These are phyloP conservation scores for Codiaeum variegatum DNA, from an alignment of 441 rosid species.

Conservation along the genomic window DNA sequence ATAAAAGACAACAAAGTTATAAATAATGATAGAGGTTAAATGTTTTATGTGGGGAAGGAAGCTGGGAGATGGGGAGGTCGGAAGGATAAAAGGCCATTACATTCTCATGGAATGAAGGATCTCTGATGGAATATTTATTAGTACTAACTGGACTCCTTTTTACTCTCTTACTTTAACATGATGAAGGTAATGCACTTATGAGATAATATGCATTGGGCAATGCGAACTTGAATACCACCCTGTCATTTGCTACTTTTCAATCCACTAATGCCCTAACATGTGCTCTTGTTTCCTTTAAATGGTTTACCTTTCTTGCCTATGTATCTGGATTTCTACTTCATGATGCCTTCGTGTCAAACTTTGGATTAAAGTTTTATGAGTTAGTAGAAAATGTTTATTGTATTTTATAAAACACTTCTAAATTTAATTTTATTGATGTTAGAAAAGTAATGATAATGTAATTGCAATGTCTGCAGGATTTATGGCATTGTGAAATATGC, in stretches of 20 bases:
- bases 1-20: neutral
- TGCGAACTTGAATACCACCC: neutral
- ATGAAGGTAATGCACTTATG: neutral
- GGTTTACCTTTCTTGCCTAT: neutral
- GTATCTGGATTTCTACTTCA: neutral
- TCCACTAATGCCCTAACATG: neutral
- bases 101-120: neutral
- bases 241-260: neutral
- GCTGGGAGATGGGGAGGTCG: neutral
- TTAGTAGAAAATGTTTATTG: neutral
- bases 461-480: conserved; percentile 60
- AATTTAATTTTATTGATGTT: neutral
- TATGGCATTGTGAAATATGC: conserved; percentile 99
- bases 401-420: neutral
- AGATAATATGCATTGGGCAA: neutral
- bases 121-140: neutral
- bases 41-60: neutral
- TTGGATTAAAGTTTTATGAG: neutral
- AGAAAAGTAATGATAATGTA: neutral
- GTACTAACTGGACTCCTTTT: neutral
- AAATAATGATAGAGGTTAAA: neutral
- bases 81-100: neutral
- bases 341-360: neutral
- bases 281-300: neutral
- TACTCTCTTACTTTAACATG: neutral